Percentiles rank a stretch among this genome's conserved stretches.
Conservation (phyloP, 169 alveolate species). For the Miamiensis avidus region DNA sequence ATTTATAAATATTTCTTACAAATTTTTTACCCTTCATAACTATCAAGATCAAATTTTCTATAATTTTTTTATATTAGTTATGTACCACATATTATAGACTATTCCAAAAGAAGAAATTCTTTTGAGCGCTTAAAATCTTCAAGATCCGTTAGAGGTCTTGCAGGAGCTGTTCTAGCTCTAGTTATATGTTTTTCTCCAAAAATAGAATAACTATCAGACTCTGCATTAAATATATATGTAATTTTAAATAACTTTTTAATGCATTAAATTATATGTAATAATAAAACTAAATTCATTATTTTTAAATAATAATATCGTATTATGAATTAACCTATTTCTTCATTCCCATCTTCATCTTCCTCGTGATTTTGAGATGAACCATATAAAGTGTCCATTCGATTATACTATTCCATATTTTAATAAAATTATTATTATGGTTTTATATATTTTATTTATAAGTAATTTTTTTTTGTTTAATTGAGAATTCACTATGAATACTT, state of each 20-base stretch:
- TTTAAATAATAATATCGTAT: too few relatives aligned
- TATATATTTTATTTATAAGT: too few relatives aligned
- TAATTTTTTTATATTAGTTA: constrained; percentile 60
- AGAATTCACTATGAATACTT: too few relatives aligned
- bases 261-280: too few relatives aligned
- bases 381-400: background rate
- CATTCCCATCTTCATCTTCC: background rate
- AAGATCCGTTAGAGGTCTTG: constrained; percentile 68
- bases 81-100: constrained; percentile 59
- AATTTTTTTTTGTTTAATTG: too few relatives aligned
- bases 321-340: too few relatives aligned
- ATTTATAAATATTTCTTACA: constrained; percentile 66
- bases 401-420: background rate
- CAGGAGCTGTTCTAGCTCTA: constrained; percentile 79
- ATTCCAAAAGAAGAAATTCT: constrained; percentile 63
- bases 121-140: constrained; percentile 72
- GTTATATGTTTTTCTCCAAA: constrained; percentile 22
- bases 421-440: too few relatives aligned
- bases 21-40: constrained; percentile 67
- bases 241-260: too few relatives aligned
- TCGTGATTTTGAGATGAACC: background rate
- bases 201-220: constrained; percentile 25
- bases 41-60: constrained; percentile 72
- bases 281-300: background rate
- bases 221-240: background rate